These are phyloP conservation scores for Schwanniomyces vanrijiae DNA, from an alignment of 805 yeast species.

Conservation along the genomic window DNA sequence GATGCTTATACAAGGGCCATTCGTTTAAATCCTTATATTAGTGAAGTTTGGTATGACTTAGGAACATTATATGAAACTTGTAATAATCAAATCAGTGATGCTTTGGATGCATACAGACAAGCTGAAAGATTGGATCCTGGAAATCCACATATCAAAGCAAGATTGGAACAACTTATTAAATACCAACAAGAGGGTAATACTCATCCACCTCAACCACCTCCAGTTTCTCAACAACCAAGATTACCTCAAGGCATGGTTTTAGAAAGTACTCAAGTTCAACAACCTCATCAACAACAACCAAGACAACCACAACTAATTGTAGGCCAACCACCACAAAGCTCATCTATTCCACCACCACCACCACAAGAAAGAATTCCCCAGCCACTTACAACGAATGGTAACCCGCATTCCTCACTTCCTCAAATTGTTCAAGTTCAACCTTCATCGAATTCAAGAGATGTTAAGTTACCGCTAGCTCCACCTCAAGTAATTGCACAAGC, in stretches of 20 bases:
- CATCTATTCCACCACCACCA: constrained; percentile 12
- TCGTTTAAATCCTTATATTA: constrained; percentile 89
- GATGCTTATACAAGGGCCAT: constrained; percentile 98
- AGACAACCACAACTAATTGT: constrained; percentile 6
- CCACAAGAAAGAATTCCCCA: constrained; percentile 5
- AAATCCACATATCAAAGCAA: constrained; percentile 90
- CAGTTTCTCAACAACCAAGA: constrained; percentile 60
- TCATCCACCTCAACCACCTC: constrained; percentile 67
- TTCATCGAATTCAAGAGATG: constrained; percentile 8
- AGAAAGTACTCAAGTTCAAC: constrained; percentile 36
- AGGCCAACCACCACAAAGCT: constrained; percentile 10
- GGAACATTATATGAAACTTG: constrained; percentile 97
- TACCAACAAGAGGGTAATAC: constrained; percentile 69
- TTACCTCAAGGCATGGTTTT: constrained; percentile 67
- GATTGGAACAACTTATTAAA: constrained; percentile 81
- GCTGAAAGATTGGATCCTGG: constrained; percentile 95
- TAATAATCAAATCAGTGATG: constrained; percentile 92
- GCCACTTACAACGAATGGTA: background rate
- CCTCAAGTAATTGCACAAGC: constrained; percentile 4
- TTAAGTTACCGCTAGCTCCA: constrained; percentile 5
- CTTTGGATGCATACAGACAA: constrained; percentile 93
- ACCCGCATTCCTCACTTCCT: constrained; percentile 8
- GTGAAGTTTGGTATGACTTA: constrained; percentile 98
- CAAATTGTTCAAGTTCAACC: constrained; percentile 14
- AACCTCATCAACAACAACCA: constrained; percentile 14